Conservation (phyloP, 1,284 basidiomycete species). For the Vanrija sp. region DNA sequence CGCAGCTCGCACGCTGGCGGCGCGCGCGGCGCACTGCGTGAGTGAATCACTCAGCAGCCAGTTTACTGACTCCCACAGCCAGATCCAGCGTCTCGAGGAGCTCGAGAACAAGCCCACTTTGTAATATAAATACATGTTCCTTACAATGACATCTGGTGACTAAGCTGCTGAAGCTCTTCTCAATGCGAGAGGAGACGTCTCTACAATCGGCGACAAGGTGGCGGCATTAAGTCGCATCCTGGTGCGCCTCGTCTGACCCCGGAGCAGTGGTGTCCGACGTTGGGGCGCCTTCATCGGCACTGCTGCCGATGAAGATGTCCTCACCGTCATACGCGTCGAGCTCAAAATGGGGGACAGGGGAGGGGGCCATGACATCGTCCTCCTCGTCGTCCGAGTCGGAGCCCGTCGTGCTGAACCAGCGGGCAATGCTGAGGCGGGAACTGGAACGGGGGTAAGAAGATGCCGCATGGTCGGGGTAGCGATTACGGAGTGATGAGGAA, state of each 20-base stretch:
- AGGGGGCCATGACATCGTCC: not conserved
- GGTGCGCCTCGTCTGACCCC: too few relatives aligned
- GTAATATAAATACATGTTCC: constrained; percentile 16
- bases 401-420: constrained; percentile 31
- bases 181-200: too few relatives aligned
- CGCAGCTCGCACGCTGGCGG: constrained; percentile 90
- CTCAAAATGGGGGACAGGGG: not conserved
- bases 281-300: too few relatives aligned
- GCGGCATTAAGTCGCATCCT: too few relatives aligned
- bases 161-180: too few relatives aligned
- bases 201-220: too few relatives aligned
- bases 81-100: constrained; percentile 49
- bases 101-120: constrained; percentile 36
- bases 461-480: not conserved
- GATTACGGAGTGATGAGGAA: constrained; percentile 21
- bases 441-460: constrained; percentile 4
- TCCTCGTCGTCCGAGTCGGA: constrained; percentile 13
- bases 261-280: too few relatives aligned
- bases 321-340: not conserved
- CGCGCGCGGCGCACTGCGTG: constrained; percentile 79
- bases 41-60: constrained; percentile 29
- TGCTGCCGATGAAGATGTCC: too few relatives aligned
- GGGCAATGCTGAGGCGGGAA: constrained; percentile 31
- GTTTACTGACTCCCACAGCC: constrained; percentile 29
- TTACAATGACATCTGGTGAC: too few relatives aligned